Base-by-base conservation (phyloP, 495 filamentous ascomycete genomes). In the Neurospora sp. region DNA sequence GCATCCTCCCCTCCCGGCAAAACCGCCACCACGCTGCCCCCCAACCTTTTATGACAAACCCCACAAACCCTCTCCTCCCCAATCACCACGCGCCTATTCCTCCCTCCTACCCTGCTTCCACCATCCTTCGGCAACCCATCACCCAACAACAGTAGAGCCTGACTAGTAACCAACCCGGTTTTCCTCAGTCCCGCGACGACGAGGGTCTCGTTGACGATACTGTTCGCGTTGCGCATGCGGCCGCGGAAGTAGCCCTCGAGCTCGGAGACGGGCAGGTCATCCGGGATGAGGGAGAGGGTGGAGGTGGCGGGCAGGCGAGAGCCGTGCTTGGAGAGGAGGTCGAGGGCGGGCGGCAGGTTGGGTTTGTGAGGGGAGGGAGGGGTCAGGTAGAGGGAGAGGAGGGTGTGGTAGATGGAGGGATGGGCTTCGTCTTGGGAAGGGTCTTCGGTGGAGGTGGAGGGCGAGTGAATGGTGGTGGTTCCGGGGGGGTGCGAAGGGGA, bases 171-270 rank as follows among this genome's bases (percentile, higher is more conserved):
- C 8, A 92, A 87, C 72, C 91, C 87, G n/a, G 89, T 90, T 77
- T 90, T 93, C 14, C 90, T 84, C 74, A 99, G 78, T 27, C 88
- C 89, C 2, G 89, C 89, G 27, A 92, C 88, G n/a, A 98, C 87
- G 20, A 90, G 86, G 39, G 88, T 88, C 80, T 97, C 91, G 73
- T 92, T 93, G 70, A 94, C 85, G 5, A 92, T 84, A 18, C 89
- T 90, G 75, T 92, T 97, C 20, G 93, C 93, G n/a, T 89, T 88
- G 39, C 96, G 91, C 78, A 98, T 97, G 27, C 94, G 89, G 31
- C 94, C 93, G 69, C 90, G 90, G 85, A 99, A 98, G 80, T 99
- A 99, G 12, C 89, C 91, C 77, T 95, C 92, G 4, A 99, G 89
- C 45, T 96, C 87, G 59, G 87, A 83, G 22, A 98, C 86, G 8